Conservation (phyloP, 2,329 filamentous ascomycete genomes). For the Fusarium denticulatum region DNA sequence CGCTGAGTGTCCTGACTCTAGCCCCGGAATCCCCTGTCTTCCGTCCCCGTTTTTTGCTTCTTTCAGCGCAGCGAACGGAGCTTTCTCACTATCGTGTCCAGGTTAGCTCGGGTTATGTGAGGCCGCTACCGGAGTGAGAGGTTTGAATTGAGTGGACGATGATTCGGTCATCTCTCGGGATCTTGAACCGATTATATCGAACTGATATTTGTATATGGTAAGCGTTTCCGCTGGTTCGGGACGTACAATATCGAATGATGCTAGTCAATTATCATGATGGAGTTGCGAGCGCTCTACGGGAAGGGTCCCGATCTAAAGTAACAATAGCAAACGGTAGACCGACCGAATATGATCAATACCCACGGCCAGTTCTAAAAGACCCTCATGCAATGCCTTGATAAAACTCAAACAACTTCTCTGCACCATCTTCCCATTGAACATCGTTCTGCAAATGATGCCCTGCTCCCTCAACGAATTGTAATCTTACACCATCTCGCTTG, state of each 20-base stretch:
- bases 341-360: background rate
- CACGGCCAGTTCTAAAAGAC: background rate
- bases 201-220: background rate
- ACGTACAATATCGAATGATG: slow-evolving; percentile 13
- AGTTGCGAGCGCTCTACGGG: slow-evolving; percentile 8
- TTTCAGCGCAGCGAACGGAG: slow-evolving; percentile 22
- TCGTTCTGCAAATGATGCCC: slow-evolving; percentile 66
- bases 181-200: slow-evolving; percentile 26
- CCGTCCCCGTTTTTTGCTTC: slow-evolving; percentile 31
- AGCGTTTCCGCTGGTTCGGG: background rate
- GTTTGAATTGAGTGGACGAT: slow-evolving; percentile 7
- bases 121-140: slow-evolving; percentile 26
- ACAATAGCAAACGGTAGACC: background rate
- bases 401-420: slow-evolving; percentile 56
- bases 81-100: background rate
- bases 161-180: slow-evolving; percentile 37
- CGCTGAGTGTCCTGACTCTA: slow-evolving; percentile 24
- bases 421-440: slow-evolving; percentile 58
- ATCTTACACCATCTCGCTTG: slow-evolving; percentile 49
- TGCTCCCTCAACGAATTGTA: slow-evolving; percentile 54
- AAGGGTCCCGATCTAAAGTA: background rate
- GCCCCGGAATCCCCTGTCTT: slow-evolving; percentile 21
- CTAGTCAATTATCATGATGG: background rate
- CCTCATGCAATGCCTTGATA: slow-evolving; percentile 39
- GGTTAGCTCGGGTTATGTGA: background rate